These are phyloP conservation scores for Spergularia bocconei DNA, from an alignment of 148 eudicot species.

Conservation along the genomic window DNA sequence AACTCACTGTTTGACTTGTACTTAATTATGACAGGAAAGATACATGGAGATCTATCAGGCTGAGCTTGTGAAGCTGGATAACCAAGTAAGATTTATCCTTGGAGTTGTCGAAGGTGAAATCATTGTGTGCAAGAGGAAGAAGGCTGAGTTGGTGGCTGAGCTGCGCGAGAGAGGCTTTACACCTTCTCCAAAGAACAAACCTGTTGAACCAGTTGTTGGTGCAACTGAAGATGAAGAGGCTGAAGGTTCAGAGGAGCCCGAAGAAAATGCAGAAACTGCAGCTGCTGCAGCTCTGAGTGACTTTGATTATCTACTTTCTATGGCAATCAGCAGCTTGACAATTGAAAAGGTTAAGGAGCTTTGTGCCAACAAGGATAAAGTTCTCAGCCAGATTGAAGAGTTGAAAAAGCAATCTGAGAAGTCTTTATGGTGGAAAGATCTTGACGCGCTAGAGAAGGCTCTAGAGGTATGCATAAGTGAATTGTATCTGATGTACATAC, in stretches of 20 bases:
- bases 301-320: constrained; percentile 71
- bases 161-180: constrained; percentile 71
- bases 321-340: constrained; percentile 78
- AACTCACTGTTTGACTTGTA: background rate
- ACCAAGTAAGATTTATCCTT: constrained; percentile 78
- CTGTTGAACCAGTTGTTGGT: constrained; percentile 47
- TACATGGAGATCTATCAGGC: constrained; percentile 48
- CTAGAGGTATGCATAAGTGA: constrained; percentile 47
- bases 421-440: constrained; percentile 71
- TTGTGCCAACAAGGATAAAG: constrained; percentile 52
- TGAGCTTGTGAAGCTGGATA: constrained; percentile 60
- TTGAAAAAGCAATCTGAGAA: constrained; percentile 52
- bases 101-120: constrained; percentile 83
- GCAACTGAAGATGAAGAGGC: constrained; percentile 50
- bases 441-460: constrained; percentile 60
- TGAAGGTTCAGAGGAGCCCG: constrained; percentile 25
- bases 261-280: constrained; percentile 6
- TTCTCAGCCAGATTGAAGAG: constrained; percentile 47
- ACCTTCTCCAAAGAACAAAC: constrained; percentile 63
- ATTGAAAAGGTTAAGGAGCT: constrained; percentile 71
- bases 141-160: constrained; percentile 70
- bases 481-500: background rate
- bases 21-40: constrained; percentile 41
- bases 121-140: constrained; percentile 76
- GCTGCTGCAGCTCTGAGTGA: constrained; percentile 33